A percentile compares a stretch with the other conserved stretches of the same genome.
These are phyloP conservation scores for Salpingoeca rosetta DNA, from an alignment of 78 protist species.

Conservation along the genomic window DNA sequence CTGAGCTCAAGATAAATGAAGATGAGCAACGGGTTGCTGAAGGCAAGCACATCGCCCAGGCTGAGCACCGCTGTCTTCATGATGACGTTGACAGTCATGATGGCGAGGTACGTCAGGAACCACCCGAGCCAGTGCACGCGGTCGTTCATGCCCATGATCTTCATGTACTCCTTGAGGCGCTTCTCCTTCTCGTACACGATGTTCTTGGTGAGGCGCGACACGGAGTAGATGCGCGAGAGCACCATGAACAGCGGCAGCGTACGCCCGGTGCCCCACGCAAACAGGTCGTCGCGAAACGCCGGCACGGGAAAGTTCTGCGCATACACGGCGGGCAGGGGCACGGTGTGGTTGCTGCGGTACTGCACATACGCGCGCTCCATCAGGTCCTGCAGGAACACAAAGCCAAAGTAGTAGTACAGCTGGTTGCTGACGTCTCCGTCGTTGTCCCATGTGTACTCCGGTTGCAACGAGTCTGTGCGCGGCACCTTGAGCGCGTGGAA, in stretches of 20 bases:
- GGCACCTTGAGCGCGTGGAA: neutral
- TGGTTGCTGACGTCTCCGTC: neutral
- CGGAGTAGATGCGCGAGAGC: neutral
- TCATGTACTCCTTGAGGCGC: neutral
- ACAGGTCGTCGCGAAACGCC: neutral
- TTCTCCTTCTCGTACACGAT: neutral
- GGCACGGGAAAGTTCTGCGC: neutral
- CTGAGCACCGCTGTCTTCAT: neutral
- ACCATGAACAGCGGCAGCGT: neutral
- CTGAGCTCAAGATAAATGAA: neutral
- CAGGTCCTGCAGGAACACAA: neutral
- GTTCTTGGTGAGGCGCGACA: neutral
- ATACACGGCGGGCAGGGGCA: neutral
- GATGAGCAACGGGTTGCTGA: neutral
- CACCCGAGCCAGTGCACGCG: neutral
- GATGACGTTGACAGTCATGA: neutral
- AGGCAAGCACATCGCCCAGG: neutral
- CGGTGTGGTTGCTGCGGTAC: neutral
- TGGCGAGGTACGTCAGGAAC: neutral
- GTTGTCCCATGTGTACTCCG: neutral
- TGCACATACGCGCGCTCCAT: neutral
- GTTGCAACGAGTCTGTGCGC: neutral
- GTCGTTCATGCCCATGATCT: neutral
- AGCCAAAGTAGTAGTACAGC: neutral
- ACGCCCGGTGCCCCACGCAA: neutral